Evolutionary conservation across 2,329 filamentous ascomycete species (phyloP), one percentile per base, ranked within the genome.

Genomic region (Fusarium chuoi): DNA sequence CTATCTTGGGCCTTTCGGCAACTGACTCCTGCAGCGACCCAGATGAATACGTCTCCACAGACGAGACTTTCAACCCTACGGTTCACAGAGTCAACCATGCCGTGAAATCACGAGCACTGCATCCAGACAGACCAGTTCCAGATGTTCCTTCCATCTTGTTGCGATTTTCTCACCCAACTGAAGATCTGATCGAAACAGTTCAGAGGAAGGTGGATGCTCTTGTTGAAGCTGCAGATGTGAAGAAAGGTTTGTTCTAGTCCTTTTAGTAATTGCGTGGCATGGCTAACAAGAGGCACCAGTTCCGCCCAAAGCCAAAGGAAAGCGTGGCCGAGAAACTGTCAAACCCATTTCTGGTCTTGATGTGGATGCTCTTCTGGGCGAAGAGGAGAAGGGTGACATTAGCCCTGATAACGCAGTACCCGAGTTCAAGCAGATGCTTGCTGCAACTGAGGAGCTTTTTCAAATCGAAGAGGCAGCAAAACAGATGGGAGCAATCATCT

Each of bases 311-410:
- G 88, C 88, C 45, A 94, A 94, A 81, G 92, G 93, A 41, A 92
- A 91, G 70, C 92, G 92, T 78, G 87, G 88, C 49, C 89, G 90
- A 74, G 91, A 97, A 36, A 83, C 88, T 2, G 88, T 92, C 66
- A 96, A 96, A 77, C 96, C 96, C 0, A 89, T 98, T 14, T 98
- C 96, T 0, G 95, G 95, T 26, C 91, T 99, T 45, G 93, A 98
- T 77, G 89, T 98, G 44, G 93, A 95, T 68, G 91, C 90, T 9
- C 89, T 98, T 6, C 90, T 98, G n/a, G 88, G 89, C 51, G 89
- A 87, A 52, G 84, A 83, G 35, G 82, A 82, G 69, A 84, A 83
- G 62, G 77, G 74, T 10, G 74, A 74, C n/a, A 86, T 91, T 28
- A 85, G 86, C 5, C 81, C 88, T 0, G 88, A 92, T 15, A 98